Evolutionary conservation across 2,329 filamentous ascomycete species (phyloP).

Genomic region (Colletotrichum costaricense): DNA sequence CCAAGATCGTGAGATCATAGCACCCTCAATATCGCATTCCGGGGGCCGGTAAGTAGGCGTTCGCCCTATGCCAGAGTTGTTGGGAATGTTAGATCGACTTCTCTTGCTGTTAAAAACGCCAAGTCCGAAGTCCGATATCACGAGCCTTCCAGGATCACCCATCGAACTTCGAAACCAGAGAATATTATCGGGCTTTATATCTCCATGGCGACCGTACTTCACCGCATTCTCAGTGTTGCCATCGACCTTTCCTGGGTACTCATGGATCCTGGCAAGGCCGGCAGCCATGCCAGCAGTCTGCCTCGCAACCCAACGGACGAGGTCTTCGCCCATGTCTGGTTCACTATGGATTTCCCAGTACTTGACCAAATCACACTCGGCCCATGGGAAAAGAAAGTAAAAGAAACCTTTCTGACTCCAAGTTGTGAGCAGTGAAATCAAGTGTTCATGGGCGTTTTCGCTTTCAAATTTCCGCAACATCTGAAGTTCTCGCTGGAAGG

Average conservation of each 20-base stretch:
- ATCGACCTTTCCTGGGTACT: background rate
- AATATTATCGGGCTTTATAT: too few species aligned
- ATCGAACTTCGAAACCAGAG: too few species aligned
- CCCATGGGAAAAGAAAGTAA: too few species aligned
- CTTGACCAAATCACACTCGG: too few species aligned
- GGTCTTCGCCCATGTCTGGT: background rate
- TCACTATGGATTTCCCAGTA: too few species aligned
- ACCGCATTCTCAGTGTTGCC: background rate
- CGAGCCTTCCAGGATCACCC: too few species aligned
- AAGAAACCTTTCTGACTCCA: too few species aligned
- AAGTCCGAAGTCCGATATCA: conserved; percentile 22
- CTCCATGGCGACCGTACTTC: too few species aligned
- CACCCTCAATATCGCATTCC: background rate
- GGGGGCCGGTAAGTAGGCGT: background rate
- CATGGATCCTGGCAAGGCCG: background rate
- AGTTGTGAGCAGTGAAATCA: too few species aligned
- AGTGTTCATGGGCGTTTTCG: too few species aligned
- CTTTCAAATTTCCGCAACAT: too few species aligned
- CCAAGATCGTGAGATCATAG: background rate
- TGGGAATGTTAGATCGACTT: conserved; percentile 19
- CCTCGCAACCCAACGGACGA: conserved; percentile 8
- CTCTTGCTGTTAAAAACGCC: conserved; percentile 16
- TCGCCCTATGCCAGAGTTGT: background rate
- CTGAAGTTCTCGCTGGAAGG: too few species aligned
- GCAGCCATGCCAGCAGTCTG: conserved; percentile 1